These are phyloP conservation scores for Apiotrichum siamense DNA, from an alignment of 1,284 basidiomycete species.

Conservation along the genomic window DNA sequence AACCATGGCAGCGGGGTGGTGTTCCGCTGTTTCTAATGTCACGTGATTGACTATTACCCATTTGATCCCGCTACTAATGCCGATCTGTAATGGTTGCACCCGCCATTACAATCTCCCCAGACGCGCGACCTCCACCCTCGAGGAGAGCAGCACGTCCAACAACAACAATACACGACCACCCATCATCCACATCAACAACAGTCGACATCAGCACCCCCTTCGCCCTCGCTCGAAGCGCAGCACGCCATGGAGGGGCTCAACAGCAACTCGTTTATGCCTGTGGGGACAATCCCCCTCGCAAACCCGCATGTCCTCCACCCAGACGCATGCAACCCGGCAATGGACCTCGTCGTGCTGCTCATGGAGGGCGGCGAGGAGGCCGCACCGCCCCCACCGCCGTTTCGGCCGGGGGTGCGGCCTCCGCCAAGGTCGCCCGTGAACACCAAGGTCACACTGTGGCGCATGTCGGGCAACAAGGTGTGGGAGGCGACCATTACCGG, in stretches of 20 bases:
- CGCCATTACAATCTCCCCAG: no score
- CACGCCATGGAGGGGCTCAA: constrained; percentile 7
- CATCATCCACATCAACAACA: background rate
- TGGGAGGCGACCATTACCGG: constrained; percentile 36
- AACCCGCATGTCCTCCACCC: constrained; percentile 31
- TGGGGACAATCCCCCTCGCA: constrained; percentile 24
- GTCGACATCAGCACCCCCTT: background rate
- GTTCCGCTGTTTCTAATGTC: no score
- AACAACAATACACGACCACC: background rate
- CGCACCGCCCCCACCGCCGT: no score
- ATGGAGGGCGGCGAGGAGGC: constrained; percentile 3
- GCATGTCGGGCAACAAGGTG: constrained; percentile 36
- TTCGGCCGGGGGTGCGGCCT: no score
- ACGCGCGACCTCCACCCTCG: background rate
- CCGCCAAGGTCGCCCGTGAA: constrained; percentile 9
- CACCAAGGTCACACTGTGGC: constrained; percentile 28
- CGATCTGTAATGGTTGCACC: background rate
- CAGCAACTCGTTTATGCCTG: constrained; percentile 29
- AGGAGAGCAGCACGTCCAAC: background rate
- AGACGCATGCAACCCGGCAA: constrained; percentile 36
- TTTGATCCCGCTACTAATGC: background rate
- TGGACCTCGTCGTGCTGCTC: constrained; percentile 40
- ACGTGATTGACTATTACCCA: no score
- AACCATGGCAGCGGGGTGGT: no score
- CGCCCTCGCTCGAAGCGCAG: no score